Evolutionary conservation across 352 stramenopile genomes (phyloP), one percentile per base, ranked within the genome.

Genomic region (Phytophthora foliorum): DNA sequence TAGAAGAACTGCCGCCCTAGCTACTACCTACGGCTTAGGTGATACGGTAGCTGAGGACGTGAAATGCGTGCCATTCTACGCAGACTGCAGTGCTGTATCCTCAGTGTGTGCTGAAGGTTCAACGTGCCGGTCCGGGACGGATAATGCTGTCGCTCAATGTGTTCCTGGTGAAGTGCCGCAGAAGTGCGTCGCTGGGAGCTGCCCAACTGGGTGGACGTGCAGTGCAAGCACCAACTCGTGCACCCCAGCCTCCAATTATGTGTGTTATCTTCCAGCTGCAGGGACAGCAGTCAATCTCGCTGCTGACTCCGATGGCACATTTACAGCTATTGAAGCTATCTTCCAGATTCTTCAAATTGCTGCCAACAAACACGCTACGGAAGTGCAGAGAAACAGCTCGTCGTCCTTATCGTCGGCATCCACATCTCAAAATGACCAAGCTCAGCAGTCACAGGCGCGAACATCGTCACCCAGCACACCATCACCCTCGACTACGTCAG

Each of bases 51-150:
- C 44, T 7, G 46, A 31, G 8, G 41, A 41, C 7, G 31, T 56
- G 17, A 22, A 64, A 32, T 87, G 57, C 14, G 2, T 76, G 39
- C 41, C 71, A 32, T 74, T 79, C 69, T 55, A 75, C 45, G 46
- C 41, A 7, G 53, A 61, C 13, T 87, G 78, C 24, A 72, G 63
- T 38, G 56, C 1, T 32, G 48, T 10, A 0, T 68, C 45, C 6
- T 55, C 51, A 1, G 44, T 84, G 31, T 87, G 78, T 45, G 74
- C 78, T 14, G 57, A 75, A 42, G 78, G 76, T 2, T 81, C 78
- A 14, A 70, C 41, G 2, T 87, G 78, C 45, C 45, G 57, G 34
- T 45, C 41, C 55, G 31, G 27, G 3, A 53, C 11, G 1, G 56
- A 60, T 48, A 38, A 3, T 42, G 24, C 4, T n/a, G 19, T 22